Evolutionary conservation across 768 basidiomycete species (phyloP).

Genomic region (Boletus barrowsii): DNA sequence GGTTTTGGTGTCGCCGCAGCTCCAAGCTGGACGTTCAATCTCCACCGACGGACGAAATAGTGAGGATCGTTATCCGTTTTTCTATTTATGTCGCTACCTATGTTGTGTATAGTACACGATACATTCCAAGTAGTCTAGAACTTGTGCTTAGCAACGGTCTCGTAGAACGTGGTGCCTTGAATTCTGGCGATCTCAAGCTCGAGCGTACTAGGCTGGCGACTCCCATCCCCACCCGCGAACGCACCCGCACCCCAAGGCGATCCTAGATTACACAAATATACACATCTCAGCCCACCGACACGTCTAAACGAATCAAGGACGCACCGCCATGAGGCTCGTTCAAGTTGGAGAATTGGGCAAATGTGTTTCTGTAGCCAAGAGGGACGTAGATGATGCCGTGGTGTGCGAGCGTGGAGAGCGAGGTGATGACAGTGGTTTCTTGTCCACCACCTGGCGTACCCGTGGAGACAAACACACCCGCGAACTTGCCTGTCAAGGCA

Average conservation of each 20-base stretch:
- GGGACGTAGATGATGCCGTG: slow-evolving; percentile 77
- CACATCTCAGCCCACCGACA: not conserved
- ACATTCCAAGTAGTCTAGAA: not conserved
- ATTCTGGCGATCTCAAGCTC: slow-evolving; percentile 50
- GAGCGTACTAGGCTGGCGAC: slow-evolving; percentile 44
- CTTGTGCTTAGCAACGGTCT: slow-evolving; percentile 42
- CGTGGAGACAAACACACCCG: slow-evolving; percentile 69
- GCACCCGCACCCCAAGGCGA: slow-evolving; percentile 80
- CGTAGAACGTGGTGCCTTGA: slow-evolving; percentile 55
- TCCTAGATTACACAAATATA: slow-evolving; percentile 34
- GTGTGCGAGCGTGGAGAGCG: slow-evolving; percentile 61
- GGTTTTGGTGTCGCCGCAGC: no score
- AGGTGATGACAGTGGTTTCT: slow-evolving; percentile 51
- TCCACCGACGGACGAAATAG: no score
- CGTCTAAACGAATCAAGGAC: slow-evolving; percentile 15
- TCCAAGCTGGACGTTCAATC: no score
- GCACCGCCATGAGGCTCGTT: slow-evolving; percentile 56
- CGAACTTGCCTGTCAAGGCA: slow-evolving; percentile 70
- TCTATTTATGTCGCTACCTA: no score
- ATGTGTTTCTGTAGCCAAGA: slow-evolving; percentile 59
- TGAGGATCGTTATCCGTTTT: no score
- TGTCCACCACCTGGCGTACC: slow-evolving; percentile 79
- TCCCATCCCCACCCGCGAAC: slow-evolving; percentile 44
- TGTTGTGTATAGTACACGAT: no score
- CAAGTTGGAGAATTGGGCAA: slow-evolving; percentile 39